phyloP scores from a whole-genome alignment of 441 rosid genomes.

The Metrosideros polymorpha region DNA sequence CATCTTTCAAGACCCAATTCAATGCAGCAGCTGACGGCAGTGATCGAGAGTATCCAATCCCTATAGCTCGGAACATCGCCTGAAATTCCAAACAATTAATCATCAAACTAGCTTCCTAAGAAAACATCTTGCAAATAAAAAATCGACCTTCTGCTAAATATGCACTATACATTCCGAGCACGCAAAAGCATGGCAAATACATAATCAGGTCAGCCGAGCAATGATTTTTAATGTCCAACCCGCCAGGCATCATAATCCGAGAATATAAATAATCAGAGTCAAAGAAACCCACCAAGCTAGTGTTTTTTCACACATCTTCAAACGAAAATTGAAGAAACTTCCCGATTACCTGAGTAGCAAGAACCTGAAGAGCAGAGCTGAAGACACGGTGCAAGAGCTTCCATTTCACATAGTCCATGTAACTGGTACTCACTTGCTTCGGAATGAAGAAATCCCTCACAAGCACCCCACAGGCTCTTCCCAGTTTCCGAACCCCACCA shows the following conservation, averaged over 20 bases:
- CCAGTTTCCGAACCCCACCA: conserved; percentile 26
- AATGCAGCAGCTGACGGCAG: conserved; percentile 89
- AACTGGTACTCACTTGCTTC: conserved; percentile 54
- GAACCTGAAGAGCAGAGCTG: conserved; percentile 92
- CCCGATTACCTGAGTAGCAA: conserved; percentile 78
- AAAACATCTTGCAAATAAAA: background rate
- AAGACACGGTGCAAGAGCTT: conserved; percentile 85
- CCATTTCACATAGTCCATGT: conserved; percentile 80
- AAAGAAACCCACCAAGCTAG: background rate
- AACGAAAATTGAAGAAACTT: background rate
- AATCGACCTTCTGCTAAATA: background rate
- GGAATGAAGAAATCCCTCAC: conserved; percentile 70
- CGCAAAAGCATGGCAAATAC: background rate
- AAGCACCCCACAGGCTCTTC: conserved; percentile 25
- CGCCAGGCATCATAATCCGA: background rate
- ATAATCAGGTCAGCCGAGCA: background rate
- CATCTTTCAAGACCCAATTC: conserved; percentile 91
- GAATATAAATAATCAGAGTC: background rate
- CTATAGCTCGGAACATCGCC: conserved; percentile 95
- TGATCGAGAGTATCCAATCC: conserved; percentile 76
- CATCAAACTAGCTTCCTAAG: background rate
- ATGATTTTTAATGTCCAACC: background rate
- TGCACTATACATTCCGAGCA: background rate
- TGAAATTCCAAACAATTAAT: conserved; percentile 3
- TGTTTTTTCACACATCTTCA: background rate